Base-by-base conservation (phyloP, 805 yeast species). In the Suhomyces sp. region DNA sequence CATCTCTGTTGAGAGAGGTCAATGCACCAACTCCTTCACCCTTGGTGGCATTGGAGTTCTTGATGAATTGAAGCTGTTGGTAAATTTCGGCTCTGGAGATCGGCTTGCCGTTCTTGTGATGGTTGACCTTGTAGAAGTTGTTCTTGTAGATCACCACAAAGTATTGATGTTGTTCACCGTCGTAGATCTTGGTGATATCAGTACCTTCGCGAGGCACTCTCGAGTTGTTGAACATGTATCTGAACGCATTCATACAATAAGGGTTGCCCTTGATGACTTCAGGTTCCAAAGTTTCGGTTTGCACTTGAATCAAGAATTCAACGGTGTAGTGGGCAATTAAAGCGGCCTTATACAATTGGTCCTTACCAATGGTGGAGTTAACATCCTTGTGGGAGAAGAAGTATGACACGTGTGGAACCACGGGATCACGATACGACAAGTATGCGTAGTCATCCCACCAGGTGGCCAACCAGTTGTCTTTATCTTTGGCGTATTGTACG, bases 381-480 rank as follows among this genome's bases (percentile, higher is more conserved):
- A 83, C 60, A 50, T 85, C 91, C 59, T 77, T 82, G 67, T 91
- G 96, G 35, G 81, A 74, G 65, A 77, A 91, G 50, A 88, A 93
- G 68, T 91, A 91, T 14, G 95, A 84, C 23, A 88, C 96, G 55
- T 81, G 90, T 9, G 98, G 97, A 18, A 86, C 85, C n/a, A 91
- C 85, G 0, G 98, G 95, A 60, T 88, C 98, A 47, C 93, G 75
- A 66, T 88, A 90, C 25, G 83, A 79, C 69, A 91, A 70, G 63
- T 91, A 91, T 14, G 96, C 95, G 48, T 84, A 86, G 51, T 85
- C 83, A 60, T 91, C 95, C 98, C 98, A 91, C 74, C 83, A 88
- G 41, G 77, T 82, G 30, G 84, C 76, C 51, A 91, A 72, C 98
- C 98, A 91, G 60, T 91, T 91, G 55, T 88, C 81, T 43, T 77